phyloP scores from a whole-genome alignment of 345 rosid genomes.

The Salix purpurea region DNA sequence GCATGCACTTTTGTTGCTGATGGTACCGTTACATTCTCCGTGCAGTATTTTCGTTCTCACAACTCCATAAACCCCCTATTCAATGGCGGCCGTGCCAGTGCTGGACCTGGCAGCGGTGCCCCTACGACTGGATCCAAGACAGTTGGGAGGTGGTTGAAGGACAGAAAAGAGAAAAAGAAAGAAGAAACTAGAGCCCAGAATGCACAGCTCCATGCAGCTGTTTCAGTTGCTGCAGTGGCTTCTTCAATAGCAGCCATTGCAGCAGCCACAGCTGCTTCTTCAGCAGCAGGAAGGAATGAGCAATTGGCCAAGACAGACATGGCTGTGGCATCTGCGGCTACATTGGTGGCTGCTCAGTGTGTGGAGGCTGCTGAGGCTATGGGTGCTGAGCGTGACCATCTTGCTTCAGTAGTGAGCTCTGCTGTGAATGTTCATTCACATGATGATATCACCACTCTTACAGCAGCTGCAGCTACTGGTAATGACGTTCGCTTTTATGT shows the following conservation, averaged over 20 bases:
- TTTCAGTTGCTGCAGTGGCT: constrained; percentile 90
- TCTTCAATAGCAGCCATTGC: constrained; percentile 83
- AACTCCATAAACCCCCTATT: constrained; percentile 76
- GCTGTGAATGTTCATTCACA: constrained; percentile 86
- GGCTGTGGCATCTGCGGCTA: constrained; percentile 92
- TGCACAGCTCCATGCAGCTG: constrained; percentile 84
- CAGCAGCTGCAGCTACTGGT: constrained; percentile 98
- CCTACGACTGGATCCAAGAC: constrained; percentile 68
- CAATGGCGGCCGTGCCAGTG: constrained; percentile 47
- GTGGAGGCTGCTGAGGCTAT: constrained; percentile 86
- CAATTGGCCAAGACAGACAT: constrained; percentile 64
- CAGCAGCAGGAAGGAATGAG: constrained; percentile 55
- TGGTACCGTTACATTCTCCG: neutral
- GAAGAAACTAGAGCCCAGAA: constrained; percentile 82
- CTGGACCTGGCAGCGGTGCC: constrained; percentile 46
- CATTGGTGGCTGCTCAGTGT: constrained; percentile 95
- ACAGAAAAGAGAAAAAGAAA: constrained; percentile 88
- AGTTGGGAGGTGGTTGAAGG: constrained; percentile 94
- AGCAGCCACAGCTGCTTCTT: constrained; percentile 72
- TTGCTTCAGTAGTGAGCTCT: constrained; percentile 78
- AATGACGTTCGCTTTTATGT: neutral
- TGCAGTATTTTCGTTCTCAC: constrained; percentile 80
- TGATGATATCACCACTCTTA: constrained; percentile 81
- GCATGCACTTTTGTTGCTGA: neutral
- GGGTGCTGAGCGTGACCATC: constrained; percentile 86